Base-by-base conservation (phyloP, 139 green algal species). In the Coelastrella sp. region DNA sequence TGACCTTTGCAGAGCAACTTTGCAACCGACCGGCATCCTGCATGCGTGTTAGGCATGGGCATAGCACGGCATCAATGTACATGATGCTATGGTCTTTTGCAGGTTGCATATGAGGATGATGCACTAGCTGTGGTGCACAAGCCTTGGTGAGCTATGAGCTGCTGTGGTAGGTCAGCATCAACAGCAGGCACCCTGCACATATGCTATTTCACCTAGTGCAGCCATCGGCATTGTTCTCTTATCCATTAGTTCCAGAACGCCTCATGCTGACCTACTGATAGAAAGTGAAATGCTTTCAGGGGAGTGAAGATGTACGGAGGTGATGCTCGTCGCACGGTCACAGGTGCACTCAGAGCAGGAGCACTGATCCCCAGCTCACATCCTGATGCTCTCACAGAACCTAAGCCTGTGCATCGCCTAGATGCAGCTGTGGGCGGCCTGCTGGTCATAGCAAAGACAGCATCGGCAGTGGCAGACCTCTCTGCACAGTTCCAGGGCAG, bases 371-470 rank as follows among this genome's bases (percentile, higher is more conserved):
- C 84, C 20, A 81, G 66, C 66, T 10, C 35, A 20, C 25, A 58
- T 4, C 68, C 84, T 63, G 84, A 88, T 25, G 89, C 84, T 58
- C 89, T 92, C 20, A 27, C 72, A 24, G 57, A 66, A 60, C 89
- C 89, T 8, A 78, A 89, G 58, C 61, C 82, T 60, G 93, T 90
- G 27, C 94, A 96, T 85, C 87, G 94, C 8, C 85, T 96, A 72
- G 94, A 96, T 80, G 87, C 86, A 56, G 74, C 85, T 14, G 94
- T 93, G 4, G 94, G 94, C 0, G 94, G 94, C 4, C 84, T 96
- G 84, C 63, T 96, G 84, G 24, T 95, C 49, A 89, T 91, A 65
- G 95, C 91, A n/a, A 96, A 96, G 87, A 95, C 94, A 6, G 74
- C 66, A 25, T 72, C 70, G 24, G 95, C 91, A 20, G 70, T 94